Evolutionary conservation across 2,329 filamentous ascomycete species (phyloP).

Genomic region (Leptoxyphium fumago): DNA sequence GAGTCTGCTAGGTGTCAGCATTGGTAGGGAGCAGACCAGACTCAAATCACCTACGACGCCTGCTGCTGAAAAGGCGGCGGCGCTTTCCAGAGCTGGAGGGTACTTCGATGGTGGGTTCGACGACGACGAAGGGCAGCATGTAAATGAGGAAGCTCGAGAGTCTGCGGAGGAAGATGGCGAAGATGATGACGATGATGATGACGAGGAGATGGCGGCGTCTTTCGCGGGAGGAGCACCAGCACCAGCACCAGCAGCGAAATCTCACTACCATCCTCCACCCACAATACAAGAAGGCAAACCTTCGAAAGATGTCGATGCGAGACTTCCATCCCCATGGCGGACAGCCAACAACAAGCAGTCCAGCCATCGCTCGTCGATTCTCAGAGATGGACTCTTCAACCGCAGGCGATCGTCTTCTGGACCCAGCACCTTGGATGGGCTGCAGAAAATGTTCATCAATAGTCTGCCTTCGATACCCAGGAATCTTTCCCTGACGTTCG

Average conservation of each 20-base stretch:
- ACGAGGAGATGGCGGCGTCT: not conserved
- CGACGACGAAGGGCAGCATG: constrained; percentile 4
- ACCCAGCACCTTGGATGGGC: constrained; percentile 11
- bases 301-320: constrained; percentile 3
- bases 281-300: not conserved
- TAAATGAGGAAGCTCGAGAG: constrained; percentile 3
- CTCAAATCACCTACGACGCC: constrained; percentile 43
- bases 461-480: constrained; percentile 17
- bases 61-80: constrained; percentile 43
- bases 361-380: constrained; percentile 20
- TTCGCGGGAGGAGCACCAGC: not conserved
- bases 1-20: constrained; percentile 43
- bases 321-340: constrained; percentile 33
- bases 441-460: constrained; percentile 15
- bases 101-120: constrained; percentile 28
- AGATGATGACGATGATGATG: not conserved
- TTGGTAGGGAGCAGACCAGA: constrained; percentile 41
- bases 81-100: constrained; percentile 33
- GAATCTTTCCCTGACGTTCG: constrained; percentile 13
- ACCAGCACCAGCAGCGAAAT: not conserved
- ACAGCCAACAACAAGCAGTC: constrained; percentile 22
- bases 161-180: constrained; percentile 2
- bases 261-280: not conserved
- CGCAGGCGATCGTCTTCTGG: constrained; percentile 26
- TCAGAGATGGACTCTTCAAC: constrained; percentile 25